Conservation (phyloP, 1,284 basidiomycete genomes). For the Flammula alnicola region DNA sequence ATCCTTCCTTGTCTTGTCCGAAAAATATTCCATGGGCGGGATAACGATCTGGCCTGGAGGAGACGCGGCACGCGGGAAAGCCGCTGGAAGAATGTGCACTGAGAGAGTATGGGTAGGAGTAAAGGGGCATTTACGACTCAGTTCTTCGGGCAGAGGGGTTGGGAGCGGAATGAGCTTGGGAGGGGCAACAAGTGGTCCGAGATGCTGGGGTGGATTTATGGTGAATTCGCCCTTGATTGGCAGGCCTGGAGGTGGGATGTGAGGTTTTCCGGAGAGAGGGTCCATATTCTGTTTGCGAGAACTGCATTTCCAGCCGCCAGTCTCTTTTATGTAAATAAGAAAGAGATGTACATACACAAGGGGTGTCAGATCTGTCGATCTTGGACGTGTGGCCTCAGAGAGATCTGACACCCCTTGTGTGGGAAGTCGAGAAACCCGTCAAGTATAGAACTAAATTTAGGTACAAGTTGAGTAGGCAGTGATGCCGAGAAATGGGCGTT, state of each 20-base stretch:
- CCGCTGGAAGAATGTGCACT: slow-evolving; percentile 28
- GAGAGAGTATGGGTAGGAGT: slow-evolving; percentile 27
- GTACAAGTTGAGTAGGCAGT: no score
- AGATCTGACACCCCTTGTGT: no score
- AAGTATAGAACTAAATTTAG: no score
- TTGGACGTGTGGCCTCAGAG: no score
- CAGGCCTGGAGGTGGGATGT: slow-evolving; percentile 19
- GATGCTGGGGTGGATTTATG: slow-evolving; percentile 22
- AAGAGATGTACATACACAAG: no score
- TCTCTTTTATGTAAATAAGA: no score
- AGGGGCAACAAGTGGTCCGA: slow-evolving; percentile 19
- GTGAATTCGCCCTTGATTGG: slow-evolving; percentile 20
- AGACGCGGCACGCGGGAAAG: slow-evolving; percentile 23
- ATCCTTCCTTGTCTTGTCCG: slow-evolving; percentile 18
- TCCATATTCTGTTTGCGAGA: no score
- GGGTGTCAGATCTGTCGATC: no score
- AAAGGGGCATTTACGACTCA: slow-evolving; percentile 18
- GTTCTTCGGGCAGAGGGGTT: slow-evolving; percentile 15
- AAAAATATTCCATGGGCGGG: slow-evolving; percentile 21
- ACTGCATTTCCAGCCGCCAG: no score
- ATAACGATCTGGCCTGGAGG: slow-evolving; percentile 20
- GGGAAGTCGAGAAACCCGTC: no score
- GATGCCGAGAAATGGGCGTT: no score
- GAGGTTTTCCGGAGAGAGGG: slow-evolving; percentile 21
- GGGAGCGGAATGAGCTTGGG: slow-evolving; percentile 18